These are phyloP conservation scores for Exophiala dermatitidis DNA, from an alignment of 2,329 filamentous ascomycete genomes.

Conservation along the genomic window DNA sequence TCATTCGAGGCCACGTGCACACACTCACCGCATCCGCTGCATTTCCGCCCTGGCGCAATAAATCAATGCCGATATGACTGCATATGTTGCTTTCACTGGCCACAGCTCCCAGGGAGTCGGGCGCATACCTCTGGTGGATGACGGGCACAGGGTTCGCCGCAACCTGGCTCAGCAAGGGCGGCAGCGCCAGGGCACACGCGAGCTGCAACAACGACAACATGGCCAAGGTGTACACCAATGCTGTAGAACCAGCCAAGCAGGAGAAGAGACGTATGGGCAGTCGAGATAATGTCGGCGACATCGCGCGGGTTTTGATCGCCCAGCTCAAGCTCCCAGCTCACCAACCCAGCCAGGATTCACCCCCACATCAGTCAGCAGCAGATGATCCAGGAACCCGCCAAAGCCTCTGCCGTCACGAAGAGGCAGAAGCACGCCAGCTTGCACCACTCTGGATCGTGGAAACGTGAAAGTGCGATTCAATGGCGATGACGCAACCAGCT, in stretches of 20 bases:
- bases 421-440: slow-evolving; percentile 4
- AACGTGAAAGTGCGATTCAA: too few relatives aligned
- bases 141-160: slow-evolving; percentile 16
- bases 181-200: slow-evolving; percentile 12
- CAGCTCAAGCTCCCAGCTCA: not conserved
- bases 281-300: slow-evolving; percentile 10
- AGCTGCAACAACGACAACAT: slow-evolving; percentile 20
- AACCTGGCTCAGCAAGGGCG: slow-evolving; percentile 19
- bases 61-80: slow-evolving; percentile 59
- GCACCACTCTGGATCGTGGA: not conserved
- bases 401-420: not conserved
- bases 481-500: too few relatives aligned
- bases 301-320: not conserved
- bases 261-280: slow-evolving; percentile 1
- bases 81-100: slow-evolving; percentile 64
- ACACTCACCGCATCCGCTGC: slow-evolving; percentile 61
- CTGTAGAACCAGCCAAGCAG: not conserved
- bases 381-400: not conserved
- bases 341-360: not conserved
- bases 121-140: slow-evolving; percentile 10
- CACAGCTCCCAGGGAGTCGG: slow-evolving; percentile 51
- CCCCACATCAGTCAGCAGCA: not conserved
- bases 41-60: slow-evolving; percentile 58
- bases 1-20: slow-evolving; percentile 1
- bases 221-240: slow-evolving; percentile 2